Evolutionary conservation across 805 yeast genomes (phyloP), one percentile per base, ranked within the genome.

Genomic region (Metschnikowia gruessii): DNA sequence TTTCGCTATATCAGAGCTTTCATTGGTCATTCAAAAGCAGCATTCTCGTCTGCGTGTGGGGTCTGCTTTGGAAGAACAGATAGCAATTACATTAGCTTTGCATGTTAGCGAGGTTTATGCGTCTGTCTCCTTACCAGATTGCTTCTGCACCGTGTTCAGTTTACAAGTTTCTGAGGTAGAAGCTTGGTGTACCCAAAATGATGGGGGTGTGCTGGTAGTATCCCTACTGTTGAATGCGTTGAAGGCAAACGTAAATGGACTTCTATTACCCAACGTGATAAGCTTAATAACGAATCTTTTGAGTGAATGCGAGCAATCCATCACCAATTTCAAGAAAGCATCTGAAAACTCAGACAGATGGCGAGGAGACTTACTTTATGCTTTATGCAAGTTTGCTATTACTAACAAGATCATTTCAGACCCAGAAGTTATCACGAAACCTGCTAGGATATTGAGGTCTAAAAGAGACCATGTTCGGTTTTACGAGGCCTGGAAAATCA

Each of bases 391-490:
- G 11, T 78, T 75, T 2, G 70, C 77, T 8, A 56, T 56, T 9
- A 58, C 61, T 1, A 60, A 62, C 41, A 75, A 76, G 26, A 77
- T 90, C 36, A 81, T 82, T 41, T 87, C 87, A 51, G 98, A 94
- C 57, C 95, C 98, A 0, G 81, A 87, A 5, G 96, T 90, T 16
- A 76, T 92, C 43, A 91, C 97, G 1, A 84, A 89, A 42, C 97
- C 97, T 0, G 85, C 97, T 0, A 83, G 86, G 56, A 80, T 89
- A 26, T 77, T 88, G 40, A 73, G 96, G 43, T 77, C 90, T 2
- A 77, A 83, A 2, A 73, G 75, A 16, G 77, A 82, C 19, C 97
- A 91, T 65, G 81, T 89, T 1, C 72, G 99, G 52, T 79, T 83
- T 19, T 80, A 81, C 50, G 87, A 89, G 54, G 81, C 95, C 57